Evolutionary conservation across 768 basidiomycete genomes (phyloP).

Genomic region (Phylloporus sp.): DNA sequence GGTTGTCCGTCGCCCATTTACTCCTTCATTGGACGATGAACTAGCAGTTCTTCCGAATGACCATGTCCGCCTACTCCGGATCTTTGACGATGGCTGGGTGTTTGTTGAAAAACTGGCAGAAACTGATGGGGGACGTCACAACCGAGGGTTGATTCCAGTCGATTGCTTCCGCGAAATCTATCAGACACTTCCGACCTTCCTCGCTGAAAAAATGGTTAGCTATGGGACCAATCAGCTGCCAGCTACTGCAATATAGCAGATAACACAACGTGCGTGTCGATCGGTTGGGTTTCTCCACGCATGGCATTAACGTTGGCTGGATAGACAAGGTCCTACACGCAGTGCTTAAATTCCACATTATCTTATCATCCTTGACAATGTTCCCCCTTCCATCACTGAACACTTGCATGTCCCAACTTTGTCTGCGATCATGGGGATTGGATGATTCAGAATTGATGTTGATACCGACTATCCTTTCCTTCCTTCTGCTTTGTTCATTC

Average conservation of each 20-base stretch:
- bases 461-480: conserved; percentile 12
- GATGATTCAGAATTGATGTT: conserved; percentile 6
- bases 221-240: conserved; percentile 12
- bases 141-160: conserved; percentile 59
- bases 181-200: conserved; percentile 45
- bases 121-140: background rate
- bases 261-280: conserved; percentile 3
- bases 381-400: background rate
- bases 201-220: conserved; percentile 45
- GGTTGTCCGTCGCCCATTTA: conserved; percentile 51
- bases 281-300: background rate
- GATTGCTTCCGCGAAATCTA: conserved; percentile 54
- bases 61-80: conserved; percentile 43
- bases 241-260: background rate
- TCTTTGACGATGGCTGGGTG: conserved; percentile 73
- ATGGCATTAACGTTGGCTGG: background rate
- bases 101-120: conserved; percentile 44
- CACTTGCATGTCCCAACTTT: background rate
- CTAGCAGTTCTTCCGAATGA: conserved; percentile 49
- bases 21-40: conserved; percentile 55
- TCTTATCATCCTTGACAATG: too few relatives aligned
- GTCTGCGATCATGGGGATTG: conserved; percentile 1
- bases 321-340: background rate
- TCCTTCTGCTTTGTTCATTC: background rate
- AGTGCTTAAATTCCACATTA: background rate